Percentiles rank a stretch among this genome's conserved stretches.
Conservation (phyloP, 257 asterid species). For the Dorcoceras hygrometricum region DNA sequence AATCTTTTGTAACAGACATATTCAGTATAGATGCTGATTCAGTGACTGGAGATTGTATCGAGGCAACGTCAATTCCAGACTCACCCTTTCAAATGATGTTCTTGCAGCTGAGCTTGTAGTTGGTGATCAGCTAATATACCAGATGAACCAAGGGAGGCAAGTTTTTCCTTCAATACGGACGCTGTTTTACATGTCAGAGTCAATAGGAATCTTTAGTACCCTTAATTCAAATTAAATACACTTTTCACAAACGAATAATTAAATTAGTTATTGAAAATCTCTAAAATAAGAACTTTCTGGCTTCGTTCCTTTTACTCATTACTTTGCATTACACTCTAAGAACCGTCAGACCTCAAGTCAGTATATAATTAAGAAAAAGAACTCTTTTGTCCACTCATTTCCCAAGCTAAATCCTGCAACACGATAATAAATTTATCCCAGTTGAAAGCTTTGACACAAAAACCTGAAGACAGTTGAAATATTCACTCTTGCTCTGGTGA, state of each 20-base stretch:
- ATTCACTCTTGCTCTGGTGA: slow-evolving; percentile 5
- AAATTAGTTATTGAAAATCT: slow-evolving; percentile 4
- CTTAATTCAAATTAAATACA: slow-evolving; percentile 5
- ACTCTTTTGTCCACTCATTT: slow-evolving; percentile 7
- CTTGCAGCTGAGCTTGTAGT: slow-evolving; percentile 95
- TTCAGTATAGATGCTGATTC: not conserved
- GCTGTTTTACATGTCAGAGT: slow-evolving; percentile 52
- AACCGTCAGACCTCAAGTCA: slow-evolving; percentile 15
- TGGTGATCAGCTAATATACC: slow-evolving; percentile 99
- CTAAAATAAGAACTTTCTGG: not conserved
- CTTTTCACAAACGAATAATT: slow-evolving; percentile 14
- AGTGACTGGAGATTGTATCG: not conserved
- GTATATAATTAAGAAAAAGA: slow-evolving; percentile 13
- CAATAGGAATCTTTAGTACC: slow-evolving; percentile 11
- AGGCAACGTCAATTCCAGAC: slow-evolving; percentile 22
- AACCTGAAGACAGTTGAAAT: slow-evolving; percentile 11
- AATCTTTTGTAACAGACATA: not conserved
- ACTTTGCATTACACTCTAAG: slow-evolving; percentile 13
- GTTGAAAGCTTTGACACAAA: slow-evolving; percentile 19
- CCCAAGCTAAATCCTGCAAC: slow-evolving; percentile 16
- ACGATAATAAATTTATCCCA: slow-evolving; percentile 16
- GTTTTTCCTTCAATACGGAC: slow-evolving; percentile 94
- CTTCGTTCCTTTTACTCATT: not conserved
- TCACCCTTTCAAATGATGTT: slow-evolving; percentile 94
- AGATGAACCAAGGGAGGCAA: slow-evolving; percentile 92